Evolutionary conservation across 305 asterid species (phyloP), one percentile per base, ranked within the genome.

Genomic region (Salvia sclarea): DNA sequence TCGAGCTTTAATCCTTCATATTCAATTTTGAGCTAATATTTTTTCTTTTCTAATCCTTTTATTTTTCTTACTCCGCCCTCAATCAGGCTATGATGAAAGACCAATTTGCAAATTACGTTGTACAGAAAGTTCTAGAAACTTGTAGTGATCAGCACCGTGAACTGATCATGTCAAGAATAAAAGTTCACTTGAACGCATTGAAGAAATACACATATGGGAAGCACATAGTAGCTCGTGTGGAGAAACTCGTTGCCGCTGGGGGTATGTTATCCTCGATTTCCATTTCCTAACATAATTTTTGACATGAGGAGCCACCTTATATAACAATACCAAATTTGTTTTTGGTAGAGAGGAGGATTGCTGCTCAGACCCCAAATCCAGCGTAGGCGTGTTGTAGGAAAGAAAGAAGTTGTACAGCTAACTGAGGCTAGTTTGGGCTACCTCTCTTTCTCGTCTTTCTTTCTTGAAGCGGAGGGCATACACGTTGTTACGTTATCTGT

Each of bases 401-500:
- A 75, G 82, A 68, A 74, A 78, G 83, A 62, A 70, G 84, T 76
- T 88, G 97, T 93, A 93, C 97, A 84, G 96, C 97, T 93, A 86
- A 93, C 84, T 61, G 82, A 77, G 87, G 87, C 81, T 78, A 83
- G 87, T 83, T 83, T 80, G 85, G 78, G 80, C 87, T 78, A 73
- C 83, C 81, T 73, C 82, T 74, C 73, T 76, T 30, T 74, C 48
- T 73, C 47, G 62, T 79, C 85, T 81, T 76, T 78, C 77, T 65
- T 72, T 69, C 75, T 59, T 40, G 33, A 48, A 55, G 44, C 33
- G 6, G n/a, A n/a, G 50, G 64, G 37, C 21, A 21, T 43, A 54
- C 40, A 44, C 64, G 24, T 17, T 37, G 24, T 17, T 37, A 8
- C 38, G 14, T 64, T 28, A 28, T 28, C 33, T 28, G 33, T 72